These are phyloP conservation scores for Vaccinium macrocarpon DNA, from an alignment of 148 eudicot genomes.

Conservation along the genomic window DNA sequence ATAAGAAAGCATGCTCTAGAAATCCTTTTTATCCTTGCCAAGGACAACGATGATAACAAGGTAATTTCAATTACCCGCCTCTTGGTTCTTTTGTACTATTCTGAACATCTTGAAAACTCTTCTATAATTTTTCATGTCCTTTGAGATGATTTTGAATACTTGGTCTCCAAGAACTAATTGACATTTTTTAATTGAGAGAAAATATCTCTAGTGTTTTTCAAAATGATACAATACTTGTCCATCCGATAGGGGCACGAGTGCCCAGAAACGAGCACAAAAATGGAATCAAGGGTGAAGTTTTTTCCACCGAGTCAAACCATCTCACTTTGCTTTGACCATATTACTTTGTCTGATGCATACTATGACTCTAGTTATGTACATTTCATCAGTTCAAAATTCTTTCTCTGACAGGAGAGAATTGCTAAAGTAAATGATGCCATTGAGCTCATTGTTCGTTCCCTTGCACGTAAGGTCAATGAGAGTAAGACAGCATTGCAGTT, in stretches of 20 bases:
- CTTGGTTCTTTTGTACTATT: background rate
- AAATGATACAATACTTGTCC: background rate
- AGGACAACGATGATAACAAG: slow-evolving; percentile 12
- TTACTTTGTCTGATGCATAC: background rate
- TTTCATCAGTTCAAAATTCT: background rate
- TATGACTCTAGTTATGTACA: background rate
- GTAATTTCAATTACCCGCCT: slow-evolving; percentile 1
- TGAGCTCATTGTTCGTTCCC: slow-evolving; percentile 10
- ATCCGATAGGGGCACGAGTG: background rate
- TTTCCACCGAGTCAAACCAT: background rate
- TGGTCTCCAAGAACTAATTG: background rate
- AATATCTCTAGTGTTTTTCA: background rate
- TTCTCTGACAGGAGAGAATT: slow-evolving; percentile 14
- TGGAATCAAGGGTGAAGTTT: background rate
- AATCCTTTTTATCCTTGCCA: slow-evolving; percentile 14
- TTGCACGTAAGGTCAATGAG: slow-evolving; percentile 10
- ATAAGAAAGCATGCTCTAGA: slow-evolving; percentile 11
- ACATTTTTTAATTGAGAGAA: background rate
- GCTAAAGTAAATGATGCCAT: slow-evolving; percentile 7
- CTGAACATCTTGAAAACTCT: background rate
- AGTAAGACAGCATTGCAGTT: slow-evolving; percentile 13
- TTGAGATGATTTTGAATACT: background rate
- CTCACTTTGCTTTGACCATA: background rate
- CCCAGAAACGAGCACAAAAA: background rate
- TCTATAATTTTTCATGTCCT: background rate